Evolutionary conservation across 2,329 filamentous ascomycete genomes (phyloP).

Genomic region (Calonectria pseudoturangicola): DNA sequence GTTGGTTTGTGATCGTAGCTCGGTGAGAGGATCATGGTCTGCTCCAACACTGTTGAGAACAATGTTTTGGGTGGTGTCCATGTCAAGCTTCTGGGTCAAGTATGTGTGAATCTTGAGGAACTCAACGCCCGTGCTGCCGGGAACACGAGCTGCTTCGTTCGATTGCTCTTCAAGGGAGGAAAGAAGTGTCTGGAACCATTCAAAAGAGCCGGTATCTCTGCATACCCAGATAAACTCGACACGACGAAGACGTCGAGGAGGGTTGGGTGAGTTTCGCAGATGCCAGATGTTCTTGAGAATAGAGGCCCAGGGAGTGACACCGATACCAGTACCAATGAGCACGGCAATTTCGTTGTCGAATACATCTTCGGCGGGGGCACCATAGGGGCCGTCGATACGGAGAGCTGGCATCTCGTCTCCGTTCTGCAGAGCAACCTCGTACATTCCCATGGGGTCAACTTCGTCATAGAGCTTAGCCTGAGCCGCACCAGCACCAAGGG

Average conservation of each 20-base stretch:
- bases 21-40: slow-evolving; percentile 91
- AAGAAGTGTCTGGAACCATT: slow-evolving; percentile 98
- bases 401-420: slow-evolving; percentile 93
- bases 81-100: slow-evolving; percentile 93
- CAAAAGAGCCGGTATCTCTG: slow-evolving; percentile 95
- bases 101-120: slow-evolving; percentile 99
- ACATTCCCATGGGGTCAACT: slow-evolving; percentile 96
- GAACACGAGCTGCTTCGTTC: slow-evolving; percentile 78
- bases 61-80: slow-evolving; percentile 96
- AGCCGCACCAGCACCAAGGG: slow-evolving; percentile 91
- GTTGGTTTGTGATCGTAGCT: slow-evolving; percentile 92
- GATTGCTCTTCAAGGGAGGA: slow-evolving; percentile 93
- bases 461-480: slow-evolving; percentile 93
- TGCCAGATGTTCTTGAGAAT: slow-evolving; percentile 99
- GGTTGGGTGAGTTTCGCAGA: slow-evolving; percentile 90
- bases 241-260: slow-evolving; percentile 89
- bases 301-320: slow-evolving; percentile 89
- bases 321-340: slow-evolving; percentile 89
- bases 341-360: slow-evolving; percentile 95
- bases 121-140: slow-evolving; percentile 81
- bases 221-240: slow-evolving; percentile 99
- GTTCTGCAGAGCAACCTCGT: slow-evolving; percentile 95
- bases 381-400: slow-evolving; percentile 95
- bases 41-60: slow-evolving; percentile 95
- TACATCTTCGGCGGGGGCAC: slow-evolving; percentile 97